phyloP scores from a whole-genome alignment of 2,329 filamentous ascomycete species.

The Sphaerostilbella broomeana region DNA sequence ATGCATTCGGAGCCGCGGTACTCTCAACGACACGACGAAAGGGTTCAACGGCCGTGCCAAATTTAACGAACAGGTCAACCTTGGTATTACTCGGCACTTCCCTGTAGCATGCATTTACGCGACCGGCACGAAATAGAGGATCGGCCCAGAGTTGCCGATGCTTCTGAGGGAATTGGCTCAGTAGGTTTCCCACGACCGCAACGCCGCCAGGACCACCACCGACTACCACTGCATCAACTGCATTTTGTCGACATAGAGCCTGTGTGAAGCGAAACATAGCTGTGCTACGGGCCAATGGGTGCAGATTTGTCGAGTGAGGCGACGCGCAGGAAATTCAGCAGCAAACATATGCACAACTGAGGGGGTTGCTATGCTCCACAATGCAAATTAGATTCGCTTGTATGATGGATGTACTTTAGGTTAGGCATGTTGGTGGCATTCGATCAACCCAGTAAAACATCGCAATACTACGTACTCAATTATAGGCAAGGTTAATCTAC shows the following conservation, averaged over 20 bases:
- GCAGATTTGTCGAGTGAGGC: no score
- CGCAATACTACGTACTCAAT: no score
- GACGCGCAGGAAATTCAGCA: no score
- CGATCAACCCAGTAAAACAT: no score
- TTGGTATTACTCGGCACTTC: constrained; percentile 59
- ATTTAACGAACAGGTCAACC: constrained; percentile 51
- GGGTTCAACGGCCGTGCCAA: constrained; percentile 45
- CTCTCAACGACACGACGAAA: constrained; percentile 46
- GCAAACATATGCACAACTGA: no score
- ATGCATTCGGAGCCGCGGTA: constrained; percentile 45
- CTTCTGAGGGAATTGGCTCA: constrained; percentile 41
- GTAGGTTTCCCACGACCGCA: constrained; percentile 53
- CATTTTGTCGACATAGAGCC: neutral
- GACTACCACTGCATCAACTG: constrained; percentile 17
- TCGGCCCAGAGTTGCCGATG: constrained; percentile 51
- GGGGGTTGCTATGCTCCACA: no score
- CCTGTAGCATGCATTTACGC: constrained; percentile 48
- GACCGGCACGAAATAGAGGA: constrained; percentile 46
- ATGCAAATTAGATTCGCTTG: no score
- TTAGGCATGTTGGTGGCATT: no score
- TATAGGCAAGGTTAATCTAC: no score
- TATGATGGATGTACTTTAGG: no score
- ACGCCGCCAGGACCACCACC: constrained; percentile 35
- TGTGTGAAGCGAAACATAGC: neutral
- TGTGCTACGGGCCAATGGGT: no score